A percentile compares a stretch with the other conserved stretches of the same genome.
Evolutionary conservation across 169 alveolate species (phyloP).

Genomic region (Fabrea salina): DNA sequence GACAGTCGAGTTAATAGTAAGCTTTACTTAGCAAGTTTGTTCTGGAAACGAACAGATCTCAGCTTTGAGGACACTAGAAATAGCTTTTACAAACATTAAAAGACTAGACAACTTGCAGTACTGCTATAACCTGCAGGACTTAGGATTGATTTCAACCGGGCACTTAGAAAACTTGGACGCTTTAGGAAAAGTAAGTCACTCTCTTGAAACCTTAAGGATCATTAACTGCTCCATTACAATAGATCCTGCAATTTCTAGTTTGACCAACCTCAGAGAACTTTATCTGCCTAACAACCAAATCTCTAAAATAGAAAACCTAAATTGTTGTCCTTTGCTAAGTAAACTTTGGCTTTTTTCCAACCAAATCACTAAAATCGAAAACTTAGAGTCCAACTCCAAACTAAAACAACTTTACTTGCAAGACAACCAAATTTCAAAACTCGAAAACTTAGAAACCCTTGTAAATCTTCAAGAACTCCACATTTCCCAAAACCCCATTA

Average conservation of each 20-base stretch:
- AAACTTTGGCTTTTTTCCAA: constrained; percentile 37
- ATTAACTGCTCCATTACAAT: constrained; percentile 42
- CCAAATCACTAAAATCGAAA: constrained; percentile 39
- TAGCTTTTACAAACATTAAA: constrained; percentile 29
- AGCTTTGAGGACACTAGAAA: constrained; percentile 38
- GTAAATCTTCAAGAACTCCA: constrained; percentile 38
- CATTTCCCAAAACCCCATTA: constrained; percentile 42
- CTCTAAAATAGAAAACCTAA: constrained; percentile 38
- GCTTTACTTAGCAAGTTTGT: constrained; percentile 1
- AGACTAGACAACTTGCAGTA: constrained; percentile 19
- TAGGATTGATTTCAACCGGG: constrained; percentile 33
- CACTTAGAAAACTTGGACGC: constrained; percentile 38
- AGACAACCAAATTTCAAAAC: constrained; percentile 44
- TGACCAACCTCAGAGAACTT: constrained; percentile 34
- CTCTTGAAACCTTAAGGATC: constrained; percentile 43
- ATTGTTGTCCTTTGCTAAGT: constrained; percentile 38
- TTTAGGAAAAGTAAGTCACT: constrained; percentile 41
- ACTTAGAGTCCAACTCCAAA: constrained; percentile 25
- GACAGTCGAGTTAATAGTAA: constrained; percentile 16
- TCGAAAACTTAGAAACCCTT: constrained; percentile 29
- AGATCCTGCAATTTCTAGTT: constrained; percentile 30
- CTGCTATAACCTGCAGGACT: constrained; percentile 46
- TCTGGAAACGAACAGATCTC: constrained; percentile 44
- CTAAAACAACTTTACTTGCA: constrained; percentile 41
- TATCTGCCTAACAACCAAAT: constrained; percentile 36